phyloP scores from a whole-genome alignment of 164 flowering plant species.

The Pachysandra terminalis region DNA sequence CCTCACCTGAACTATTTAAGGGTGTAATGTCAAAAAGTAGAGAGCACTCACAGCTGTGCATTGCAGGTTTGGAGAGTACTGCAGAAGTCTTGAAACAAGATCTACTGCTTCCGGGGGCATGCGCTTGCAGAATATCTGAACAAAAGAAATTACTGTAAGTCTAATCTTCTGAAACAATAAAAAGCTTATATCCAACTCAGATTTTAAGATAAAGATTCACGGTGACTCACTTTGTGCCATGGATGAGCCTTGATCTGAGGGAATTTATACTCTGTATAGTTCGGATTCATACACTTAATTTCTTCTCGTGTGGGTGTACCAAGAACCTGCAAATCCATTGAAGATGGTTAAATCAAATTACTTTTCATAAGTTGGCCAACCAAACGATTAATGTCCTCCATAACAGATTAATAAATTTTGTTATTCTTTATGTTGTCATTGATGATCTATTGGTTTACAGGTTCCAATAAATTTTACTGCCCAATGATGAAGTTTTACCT shows the following conservation, averaged over 20 bases:
- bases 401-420: neutral
- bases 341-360: neutral
- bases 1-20: neutral
- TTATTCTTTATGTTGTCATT: no score
- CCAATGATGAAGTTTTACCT: conserved; percentile 36
- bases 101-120: conserved; percentile 74
- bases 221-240: conserved; percentile 59
- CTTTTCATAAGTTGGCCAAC: neutral
- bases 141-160: neutral
- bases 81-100: conserved; percentile 72
- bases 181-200: no score
- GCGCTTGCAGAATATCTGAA: conserved; percentile 63
- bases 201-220: neutral
- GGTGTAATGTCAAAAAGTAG: neutral
- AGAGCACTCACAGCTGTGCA: conserved; percentile 58
- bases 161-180: no score
- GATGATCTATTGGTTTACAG: no score
- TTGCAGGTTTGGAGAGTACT: conserved; percentile 65
- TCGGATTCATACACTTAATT: conserved; percentile 78
- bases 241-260: conserved; percentile 76
- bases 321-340: conserved; percentile 39
- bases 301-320: conserved; percentile 83
- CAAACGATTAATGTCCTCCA: neutral
- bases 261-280: conserved; percentile 67
- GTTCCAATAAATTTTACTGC: no score